Evolutionary conservation across 225 moss, liverwort and hornwort genomes (phyloP), one percentile per base, ranked within the genome.

Genomic region (Ulota crispa): DNA sequence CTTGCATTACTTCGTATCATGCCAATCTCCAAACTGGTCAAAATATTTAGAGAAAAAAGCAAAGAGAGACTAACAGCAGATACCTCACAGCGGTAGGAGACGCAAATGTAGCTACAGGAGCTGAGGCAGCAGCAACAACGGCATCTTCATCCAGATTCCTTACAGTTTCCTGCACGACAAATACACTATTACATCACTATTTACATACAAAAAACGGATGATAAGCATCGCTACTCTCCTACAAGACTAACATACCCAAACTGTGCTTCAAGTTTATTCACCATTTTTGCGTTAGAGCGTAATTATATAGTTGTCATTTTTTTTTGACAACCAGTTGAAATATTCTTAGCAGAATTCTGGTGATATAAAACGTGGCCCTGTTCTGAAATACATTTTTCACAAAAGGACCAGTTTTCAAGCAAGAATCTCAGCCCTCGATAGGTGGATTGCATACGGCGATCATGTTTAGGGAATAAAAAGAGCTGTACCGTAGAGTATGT

Each of bases 81-180:
- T 36, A 94, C 94, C 89, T 96, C 73, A 99, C 99, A 80, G 99
- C 99, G 26, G 96, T 99, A 24, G 99, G 99, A 37, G 99, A 99
- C 20, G 93, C 99, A 83, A 99, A 99, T 52, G 99, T 94, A 11
- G 92, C 99, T 20, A 99, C 96, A 32, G 92, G 94, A 41, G 89
- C 84, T 75, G 82, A 71, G 34, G 91, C 83, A 37, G 99, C 96
- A 68, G 89, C 83, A 30, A 86, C 85, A 73, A 94, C 87, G 45
- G 91, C 88, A 73, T 89, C 84, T 83, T 91, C 82, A 76, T 93
- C 93, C 72, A 93, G 84, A 77, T 79, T 78, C 64, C 73, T 76
- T 16, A 93, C 92, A 75, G 92, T 92, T 81, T 98, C 97, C 95
- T 95, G 79, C 53, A 82, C 32, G 27, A 32, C 3, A 7, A 50